These are phyloP conservation scores for Celoporthe dispersa DNA, from an alignment of 2,329 filamentous ascomycete species.

Conservation along the genomic window DNA sequence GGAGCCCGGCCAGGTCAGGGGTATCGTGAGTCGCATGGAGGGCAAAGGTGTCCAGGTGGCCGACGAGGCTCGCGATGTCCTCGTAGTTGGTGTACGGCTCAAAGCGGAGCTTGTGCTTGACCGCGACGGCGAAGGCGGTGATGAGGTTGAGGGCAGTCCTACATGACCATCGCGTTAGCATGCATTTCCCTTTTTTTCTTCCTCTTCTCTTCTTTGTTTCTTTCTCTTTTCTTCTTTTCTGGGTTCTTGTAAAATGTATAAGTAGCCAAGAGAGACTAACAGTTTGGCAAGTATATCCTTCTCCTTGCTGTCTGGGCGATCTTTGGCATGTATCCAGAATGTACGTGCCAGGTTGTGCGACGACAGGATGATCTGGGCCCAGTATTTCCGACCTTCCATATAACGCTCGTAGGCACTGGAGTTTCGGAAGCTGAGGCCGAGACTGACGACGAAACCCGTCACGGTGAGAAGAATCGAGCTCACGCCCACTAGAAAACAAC, in stretches of 20 bases:
- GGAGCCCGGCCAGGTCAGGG: conserved; percentile 39
- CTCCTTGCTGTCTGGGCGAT: conserved; percentile 63
- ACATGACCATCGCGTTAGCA: conserved; percentile 14
- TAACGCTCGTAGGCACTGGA: conserved; percentile 78
- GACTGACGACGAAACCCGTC: conserved; percentile 82
- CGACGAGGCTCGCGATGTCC: conserved; percentile 65
- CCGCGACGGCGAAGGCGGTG: conserved; percentile 67
- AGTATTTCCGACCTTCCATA: conserved; percentile 58
- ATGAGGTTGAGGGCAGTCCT: conserved; percentile 69
- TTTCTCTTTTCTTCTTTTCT: too few species aligned
- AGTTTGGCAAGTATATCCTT: conserved; percentile 70
- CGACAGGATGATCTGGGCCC: conserved; percentile 64
- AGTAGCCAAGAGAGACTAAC: conserved; percentile 30
- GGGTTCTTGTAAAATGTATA: background rate
- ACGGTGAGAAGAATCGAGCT: conserved; percentile 76
- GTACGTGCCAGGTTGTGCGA: conserved; percentile 71
- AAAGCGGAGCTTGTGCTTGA: conserved; percentile 76
- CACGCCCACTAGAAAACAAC: conserved; percentile 50
- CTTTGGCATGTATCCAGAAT: conserved; percentile 79
- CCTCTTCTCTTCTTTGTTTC: background rate
- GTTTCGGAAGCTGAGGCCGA: conserved; percentile 77
- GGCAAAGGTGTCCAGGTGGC: conserved; percentile 70
- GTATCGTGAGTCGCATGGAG: conserved; percentile 47
- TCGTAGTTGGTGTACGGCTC: conserved; percentile 73
- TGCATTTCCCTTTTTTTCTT: too few species aligned